Conservation (phyloP, 306 rosid genomes). For the Cicer arietinum region DNA sequence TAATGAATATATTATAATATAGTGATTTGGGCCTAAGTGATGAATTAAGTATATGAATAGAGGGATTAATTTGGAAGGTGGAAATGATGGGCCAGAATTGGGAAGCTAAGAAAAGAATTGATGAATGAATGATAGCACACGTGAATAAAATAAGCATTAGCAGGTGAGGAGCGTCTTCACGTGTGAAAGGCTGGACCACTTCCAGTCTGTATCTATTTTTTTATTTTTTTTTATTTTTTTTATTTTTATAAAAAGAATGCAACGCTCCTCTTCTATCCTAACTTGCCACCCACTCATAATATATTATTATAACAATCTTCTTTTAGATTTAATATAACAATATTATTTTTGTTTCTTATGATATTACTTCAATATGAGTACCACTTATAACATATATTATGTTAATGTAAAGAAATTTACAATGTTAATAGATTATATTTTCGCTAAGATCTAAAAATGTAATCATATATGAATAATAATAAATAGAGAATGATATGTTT, state of each 20-base stretch:
- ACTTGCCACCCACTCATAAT: conserved; percentile 64
- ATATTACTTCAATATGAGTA: too few species aligned
- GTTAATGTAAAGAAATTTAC: too few species aligned
- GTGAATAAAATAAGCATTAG: conserved; percentile 66
- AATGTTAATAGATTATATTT: too few species aligned
- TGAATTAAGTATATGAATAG: neutral
- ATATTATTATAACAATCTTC: conserved; percentile 8
- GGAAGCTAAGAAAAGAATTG: conserved; percentile 43
- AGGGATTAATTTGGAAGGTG: conserved; percentile 26
- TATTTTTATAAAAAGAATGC: too few species aligned
- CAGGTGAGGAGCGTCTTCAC: conserved; percentile 93
- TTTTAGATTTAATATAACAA: neutral
- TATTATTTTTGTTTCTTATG: too few species aligned
- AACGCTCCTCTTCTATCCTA: conserved; percentile 73
- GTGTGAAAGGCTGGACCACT: conserved; percentile 91
- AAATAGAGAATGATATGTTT: too few species aligned
- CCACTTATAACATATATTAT: too few species aligned
- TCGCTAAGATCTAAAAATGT: too few species aligned
- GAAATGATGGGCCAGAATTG: conserved; percentile 28
- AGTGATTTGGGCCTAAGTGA: neutral
- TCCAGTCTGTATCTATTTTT: conserved; percentile 39
- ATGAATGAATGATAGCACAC: conserved; percentile 69
- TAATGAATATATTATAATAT: neutral
- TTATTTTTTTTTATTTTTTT: too few species aligned
- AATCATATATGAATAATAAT: too few species aligned